A percentile compares a stretch with the other conserved stretches of the same genome.
phyloP scores from a whole-genome alignment of 345 rosid genomes.

The Gossypium raimondii region DNA sequence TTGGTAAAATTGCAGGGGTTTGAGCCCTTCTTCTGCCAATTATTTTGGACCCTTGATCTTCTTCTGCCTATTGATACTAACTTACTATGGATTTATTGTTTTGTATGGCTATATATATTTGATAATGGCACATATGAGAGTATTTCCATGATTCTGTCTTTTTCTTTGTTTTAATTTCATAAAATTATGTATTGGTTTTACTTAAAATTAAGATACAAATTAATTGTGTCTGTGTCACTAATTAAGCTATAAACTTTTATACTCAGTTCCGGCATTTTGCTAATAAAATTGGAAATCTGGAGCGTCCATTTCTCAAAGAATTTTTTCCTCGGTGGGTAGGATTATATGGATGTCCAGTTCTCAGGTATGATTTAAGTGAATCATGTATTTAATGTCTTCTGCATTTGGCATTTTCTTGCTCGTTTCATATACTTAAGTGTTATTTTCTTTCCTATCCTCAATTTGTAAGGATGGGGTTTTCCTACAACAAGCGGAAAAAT shows the following conservation, averaged over 20 bases:
- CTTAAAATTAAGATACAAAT: background rate
- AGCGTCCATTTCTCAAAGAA: constrained; percentile 93
- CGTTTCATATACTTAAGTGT: constrained; percentile 14
- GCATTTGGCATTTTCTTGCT: constrained; percentile 7
- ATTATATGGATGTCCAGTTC: constrained; percentile 82
- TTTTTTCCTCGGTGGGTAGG: constrained; percentile 93
- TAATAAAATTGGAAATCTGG: constrained; percentile 88
- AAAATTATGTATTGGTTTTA: background rate
- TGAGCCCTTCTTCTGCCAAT: background rate
- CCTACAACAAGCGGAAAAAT: constrained; percentile 92
- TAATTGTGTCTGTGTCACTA: constrained; percentile 1
- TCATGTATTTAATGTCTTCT: constrained; percentile 7
- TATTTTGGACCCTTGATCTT: background rate
- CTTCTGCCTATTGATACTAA: background rate
- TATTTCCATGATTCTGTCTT: background rate
- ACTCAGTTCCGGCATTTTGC: constrained; percentile 92
- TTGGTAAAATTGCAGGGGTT: background rate
- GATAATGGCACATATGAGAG: background rate
- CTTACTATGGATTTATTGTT: background rate
- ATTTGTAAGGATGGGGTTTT: constrained; percentile 81
- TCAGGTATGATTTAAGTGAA: constrained; percentile 49
- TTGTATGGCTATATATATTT: background rate
- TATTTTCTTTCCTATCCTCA: constrained; percentile 4
- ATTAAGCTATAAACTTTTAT: constrained; percentile 20
- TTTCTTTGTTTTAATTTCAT: constrained; percentile 4